Conservation (phyloP, 1,139 yeast genomes). For the Diutina pseudorugosa region DNA sequence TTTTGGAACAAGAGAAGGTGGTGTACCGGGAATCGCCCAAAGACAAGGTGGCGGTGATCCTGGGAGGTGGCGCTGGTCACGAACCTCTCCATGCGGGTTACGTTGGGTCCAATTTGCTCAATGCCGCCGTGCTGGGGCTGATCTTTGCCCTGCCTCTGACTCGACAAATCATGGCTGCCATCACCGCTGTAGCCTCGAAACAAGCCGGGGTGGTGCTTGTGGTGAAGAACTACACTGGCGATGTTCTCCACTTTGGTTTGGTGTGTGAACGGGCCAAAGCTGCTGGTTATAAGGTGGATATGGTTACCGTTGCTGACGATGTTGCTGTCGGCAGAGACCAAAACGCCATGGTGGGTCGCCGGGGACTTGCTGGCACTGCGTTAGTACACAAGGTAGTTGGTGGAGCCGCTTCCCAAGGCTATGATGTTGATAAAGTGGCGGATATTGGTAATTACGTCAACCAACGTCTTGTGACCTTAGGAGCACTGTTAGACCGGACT, state of each 20-base stretch:
- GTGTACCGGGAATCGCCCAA: conserved; percentile 32
- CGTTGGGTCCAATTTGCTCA: conserved; percentile 71
- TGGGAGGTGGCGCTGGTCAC: conserved; percentile 96
- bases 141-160: conserved; percentile 90
- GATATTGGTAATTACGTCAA: conserved; percentile 50
- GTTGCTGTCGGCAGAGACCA: conserved; percentile 84
- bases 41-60: conserved; percentile 53
- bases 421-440: conserved; percentile 35
- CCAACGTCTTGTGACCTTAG: conserved; percentile 67
- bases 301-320: conserved; percentile 75
- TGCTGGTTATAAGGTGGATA: conserved; percentile 57
- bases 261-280: conserved; percentile 82
- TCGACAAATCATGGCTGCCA: conserved; percentile 67
- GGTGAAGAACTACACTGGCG: conserved; percentile 91
- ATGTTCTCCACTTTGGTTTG: conserved; percentile 80
- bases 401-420: conserved; percentile 46
- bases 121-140: conserved; percentile 83
- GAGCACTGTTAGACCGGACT: conserved; percentile 83
- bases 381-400: conserved; percentile 80
- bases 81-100: conserved; percentile 91
- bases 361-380: conserved; percentile 88
- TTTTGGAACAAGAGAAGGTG: conserved; percentile 59
- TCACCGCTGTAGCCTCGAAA: conserved; percentile 46
- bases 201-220: conserved; percentile 58
- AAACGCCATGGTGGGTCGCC: conserved; percentile 83